Evolutionary conservation across 164 flowering plant species (phyloP).

Genomic region (Houttuynia cordata): DNA sequence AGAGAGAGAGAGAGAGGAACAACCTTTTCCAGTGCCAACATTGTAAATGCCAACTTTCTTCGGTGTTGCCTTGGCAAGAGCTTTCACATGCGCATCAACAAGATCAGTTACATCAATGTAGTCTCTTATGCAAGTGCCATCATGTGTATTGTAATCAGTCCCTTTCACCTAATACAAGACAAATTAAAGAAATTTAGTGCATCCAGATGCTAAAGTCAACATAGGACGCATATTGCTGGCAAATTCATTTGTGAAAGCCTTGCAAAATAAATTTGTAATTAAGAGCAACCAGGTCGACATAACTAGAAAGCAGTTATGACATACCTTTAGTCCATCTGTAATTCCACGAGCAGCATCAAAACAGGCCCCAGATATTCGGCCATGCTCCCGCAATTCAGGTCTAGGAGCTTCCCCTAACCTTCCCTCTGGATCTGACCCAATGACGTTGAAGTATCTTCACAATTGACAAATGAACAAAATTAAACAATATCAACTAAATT

Average conservation of each 20-base stretch:
- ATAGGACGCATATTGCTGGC: not conserved
- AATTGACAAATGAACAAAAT: not conserved
- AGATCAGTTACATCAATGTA: conserved; percentile 95
- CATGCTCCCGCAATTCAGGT: conserved; percentile 96
- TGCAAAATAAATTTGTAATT: too few relatives aligned
- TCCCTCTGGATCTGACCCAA: conserved; percentile 97
- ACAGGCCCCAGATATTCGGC: conserved; percentile 97
- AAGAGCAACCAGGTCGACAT: not conserved
- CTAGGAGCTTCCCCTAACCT: conserved; percentile 94
- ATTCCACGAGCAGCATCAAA: conserved; percentile 93
- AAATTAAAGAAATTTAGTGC: not conserved
- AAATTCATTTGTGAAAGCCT: not conserved
- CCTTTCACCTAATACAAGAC: conserved; percentile 56
- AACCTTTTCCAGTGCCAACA: conserved; percentile 97
- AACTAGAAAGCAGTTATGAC: not conserved
- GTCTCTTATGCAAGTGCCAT: conserved; percentile 91
- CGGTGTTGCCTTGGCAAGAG: conserved; percentile 67
- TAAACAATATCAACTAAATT: not conserved
- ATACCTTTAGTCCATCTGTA: conserved; percentile 82
- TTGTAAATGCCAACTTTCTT: conserved; percentile 88
- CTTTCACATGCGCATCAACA: conserved; percentile 99
- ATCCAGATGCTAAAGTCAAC: not conserved
- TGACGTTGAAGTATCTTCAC: conserved; percentile 87
- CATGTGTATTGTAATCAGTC: conserved; percentile 73
- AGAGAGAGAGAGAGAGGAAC: not conserved